Evolutionary conservation across 139 green algal genomes (phyloP), one percentile per base, ranked within the genome.

Genomic region (Dunaliella sp.): DNA sequence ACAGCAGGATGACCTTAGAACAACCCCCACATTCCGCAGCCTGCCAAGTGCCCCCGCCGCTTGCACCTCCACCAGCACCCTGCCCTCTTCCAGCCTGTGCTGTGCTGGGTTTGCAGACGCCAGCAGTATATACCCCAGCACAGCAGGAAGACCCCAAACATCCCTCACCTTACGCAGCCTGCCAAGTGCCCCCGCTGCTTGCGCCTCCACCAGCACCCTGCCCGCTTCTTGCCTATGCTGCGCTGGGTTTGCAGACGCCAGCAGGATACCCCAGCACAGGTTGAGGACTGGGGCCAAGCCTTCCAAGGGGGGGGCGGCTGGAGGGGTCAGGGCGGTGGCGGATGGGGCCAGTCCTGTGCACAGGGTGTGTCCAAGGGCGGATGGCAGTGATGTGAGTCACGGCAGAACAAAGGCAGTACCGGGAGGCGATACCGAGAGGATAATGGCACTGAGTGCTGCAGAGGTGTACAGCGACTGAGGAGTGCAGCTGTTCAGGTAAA

Each of bases 121-220:
- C n/a, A 88, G 84, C 86, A 96, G 90, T n/a, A n/a, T 75, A 93
- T 72, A 3, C 90, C 91, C 92, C 93, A 94, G 22, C 86, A 92
- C 75, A 96, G 83, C n/a, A n/a, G n/a, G n/a, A n/a, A n/a, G n/a
- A n/a, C n/a, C n/a, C n/a, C n/a, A n/a, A n/a, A n/a, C n/a, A n/a
- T n/a, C 25, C 0, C 82, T 33, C 82, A 89, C 86, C 81, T 88
- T 74, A 0, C 76, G 48, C n/a, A 91, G 75, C 36, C 75, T 85
- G 0, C n/a, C 30, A 7, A 89, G 57, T 28, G 86, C 83, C 7
- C 86, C 86, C 26, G n/a, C 38, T 28, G 77, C 78, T 1, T 81
- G 38, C 58, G 72, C 80, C 30, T 89, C 86, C 24, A 80, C 38
- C 72, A 77, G 35, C 38, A 75, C 65, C 73, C 33, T 77, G 35